A percentile compares a stretch with the other conserved stretches of the same genome.
These are phyloP conservation scores for Fusarium vanettenii DNA, from an alignment of 2,329 filamentous ascomycete genomes.

Conservation along the genomic window DNA sequence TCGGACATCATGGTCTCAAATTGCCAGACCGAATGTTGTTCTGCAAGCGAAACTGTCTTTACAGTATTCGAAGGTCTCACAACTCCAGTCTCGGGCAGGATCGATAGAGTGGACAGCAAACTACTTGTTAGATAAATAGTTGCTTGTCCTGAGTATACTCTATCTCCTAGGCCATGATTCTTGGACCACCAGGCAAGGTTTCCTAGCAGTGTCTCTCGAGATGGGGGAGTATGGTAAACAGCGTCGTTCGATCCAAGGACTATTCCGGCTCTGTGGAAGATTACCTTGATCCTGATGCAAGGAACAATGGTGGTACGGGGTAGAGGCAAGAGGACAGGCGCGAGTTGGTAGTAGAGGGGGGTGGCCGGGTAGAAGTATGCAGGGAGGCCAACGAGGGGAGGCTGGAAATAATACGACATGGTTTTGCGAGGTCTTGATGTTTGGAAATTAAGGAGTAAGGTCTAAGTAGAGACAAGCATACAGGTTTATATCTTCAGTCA, in stretches of 20 bases:
- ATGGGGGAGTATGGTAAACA: conserved; percentile 22
- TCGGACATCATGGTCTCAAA: conserved; percentile 39
- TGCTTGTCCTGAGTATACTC: conserved; percentile 25
- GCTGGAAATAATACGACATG: neutral
- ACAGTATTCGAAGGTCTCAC: conserved; percentile 40
- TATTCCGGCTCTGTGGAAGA: conserved; percentile 33
- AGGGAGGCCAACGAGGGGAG: neutral
- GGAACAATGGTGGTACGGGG: neutral
- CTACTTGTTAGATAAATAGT: conserved; percentile 29
- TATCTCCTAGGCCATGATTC: conserved; percentile 19
- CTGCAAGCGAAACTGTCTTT: conserved; percentile 45
- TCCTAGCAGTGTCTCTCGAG: conserved; percentile 24
- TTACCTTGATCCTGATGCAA: conserved; percentile 27
- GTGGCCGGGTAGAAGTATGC: neutral
- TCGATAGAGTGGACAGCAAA: conserved; percentile 7
- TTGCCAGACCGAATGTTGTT: conserved; percentile 39
- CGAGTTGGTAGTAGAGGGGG: neutral
- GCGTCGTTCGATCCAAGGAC: conserved; percentile 28
- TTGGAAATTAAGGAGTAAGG: neutral
- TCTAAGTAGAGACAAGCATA: neutral
- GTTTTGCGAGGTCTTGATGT: conserved; percentile 16
- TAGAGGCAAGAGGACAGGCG: neutral
- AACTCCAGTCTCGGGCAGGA: conserved; percentile 13
- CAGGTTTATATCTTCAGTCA: neutral
- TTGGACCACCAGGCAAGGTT: conserved; percentile 26